Conservation (phyloP, 768 basidiomycete genomes). For the Tricholoma furcatifolium region DNA sequence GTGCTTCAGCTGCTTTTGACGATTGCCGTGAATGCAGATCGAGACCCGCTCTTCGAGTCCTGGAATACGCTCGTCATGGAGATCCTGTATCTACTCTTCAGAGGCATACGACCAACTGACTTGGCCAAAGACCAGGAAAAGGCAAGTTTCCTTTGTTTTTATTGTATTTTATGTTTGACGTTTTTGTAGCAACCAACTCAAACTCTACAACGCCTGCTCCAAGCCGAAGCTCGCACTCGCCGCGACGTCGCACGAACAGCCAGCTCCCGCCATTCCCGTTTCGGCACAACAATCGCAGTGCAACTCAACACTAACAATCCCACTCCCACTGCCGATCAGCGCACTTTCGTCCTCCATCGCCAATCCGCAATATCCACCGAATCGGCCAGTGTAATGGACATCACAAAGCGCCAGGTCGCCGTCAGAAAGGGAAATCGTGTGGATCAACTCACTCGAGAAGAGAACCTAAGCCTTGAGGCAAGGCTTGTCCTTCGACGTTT, state of each 20-base stretch:
- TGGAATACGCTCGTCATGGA: slow-evolving; percentile 93
- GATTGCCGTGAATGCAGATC: slow-evolving; percentile 73
- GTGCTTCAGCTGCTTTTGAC: slow-evolving; percentile 80
- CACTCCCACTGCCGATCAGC: slow-evolving; percentile 27
- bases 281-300: slow-evolving; percentile 93
- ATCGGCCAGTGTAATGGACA: slow-evolving; percentile 69
- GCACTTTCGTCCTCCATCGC: slow-evolving; percentile 77
- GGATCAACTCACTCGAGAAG: slow-evolving; percentile 68
- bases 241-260: slow-evolving; percentile 50
- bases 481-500: slow-evolving; percentile 63
- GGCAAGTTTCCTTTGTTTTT: slow-evolving; percentile 36
- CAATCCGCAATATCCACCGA: slow-evolving; percentile 76
- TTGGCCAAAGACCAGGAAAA: slow-evolving; percentile 62
- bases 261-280: slow-evolving; percentile 87
- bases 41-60: slow-evolving; percentile 76
- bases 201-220: slow-evolving; percentile 73
- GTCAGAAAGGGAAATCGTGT: slow-evolving; percentile 54
- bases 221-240: slow-evolving; percentile 68
- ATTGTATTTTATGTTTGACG: slow-evolving; percentile 1
- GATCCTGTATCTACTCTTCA: slow-evolving; percentile 88
- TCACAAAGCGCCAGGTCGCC: slow-evolving; percentile 57
- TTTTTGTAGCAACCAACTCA: slow-evolving; percentile 58
- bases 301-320: slow-evolving; percentile 59
- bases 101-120: slow-evolving; percentile 67
- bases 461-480: slow-evolving; percentile 68